Evolutionary conservation across 352 stramenopile species (phyloP).

Genomic region (Aphanomyces invadans): DNA sequence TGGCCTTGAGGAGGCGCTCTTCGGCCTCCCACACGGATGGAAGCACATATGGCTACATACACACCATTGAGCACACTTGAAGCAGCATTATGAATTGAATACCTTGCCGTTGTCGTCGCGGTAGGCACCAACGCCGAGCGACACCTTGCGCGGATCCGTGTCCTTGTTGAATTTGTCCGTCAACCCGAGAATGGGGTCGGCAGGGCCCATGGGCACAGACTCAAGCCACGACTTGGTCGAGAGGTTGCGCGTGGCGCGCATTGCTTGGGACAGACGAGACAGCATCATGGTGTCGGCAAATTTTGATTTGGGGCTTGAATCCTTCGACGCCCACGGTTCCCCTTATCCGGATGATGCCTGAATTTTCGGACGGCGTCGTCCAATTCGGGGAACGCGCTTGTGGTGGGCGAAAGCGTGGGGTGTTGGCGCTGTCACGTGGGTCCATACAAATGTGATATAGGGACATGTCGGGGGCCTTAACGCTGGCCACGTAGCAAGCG

Average conservation of each 20-base stretch:
- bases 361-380: neutral
- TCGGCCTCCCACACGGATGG: conserved; percentile 96
- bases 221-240: conserved; percentile 51
- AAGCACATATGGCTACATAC: conserved; percentile 89
- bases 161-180: conserved; percentile 91
- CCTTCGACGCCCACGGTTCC: neutral
- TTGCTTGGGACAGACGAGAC: neutral
- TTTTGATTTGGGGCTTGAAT: conserved; percentile 5
- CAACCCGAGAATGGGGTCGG: conserved; percentile 95
- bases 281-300: neutral
- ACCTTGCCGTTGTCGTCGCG: conserved; percentile 88
- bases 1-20: conserved; percentile 87
- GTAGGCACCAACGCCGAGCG: conserved; percentile 98
- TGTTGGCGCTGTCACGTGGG: neutral
- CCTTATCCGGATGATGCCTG: neutral
- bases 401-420: neutral
- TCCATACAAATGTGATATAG: neutral
- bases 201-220: conserved; percentile 89
- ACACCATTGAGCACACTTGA: neutral
- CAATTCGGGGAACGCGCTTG: conserved; percentile 9
- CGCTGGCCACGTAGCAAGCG: no score
- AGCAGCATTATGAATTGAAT: neutral
- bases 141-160: conserved; percentile 91
- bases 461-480: no score
- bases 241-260: conserved; percentile 6